Percentiles rank a stretch among this genome's conserved stretches.
Evolutionary conservation across 495 filamentous ascomycete genomes (phyloP).

Genomic region (Bryoglossum gracile): DNA sequence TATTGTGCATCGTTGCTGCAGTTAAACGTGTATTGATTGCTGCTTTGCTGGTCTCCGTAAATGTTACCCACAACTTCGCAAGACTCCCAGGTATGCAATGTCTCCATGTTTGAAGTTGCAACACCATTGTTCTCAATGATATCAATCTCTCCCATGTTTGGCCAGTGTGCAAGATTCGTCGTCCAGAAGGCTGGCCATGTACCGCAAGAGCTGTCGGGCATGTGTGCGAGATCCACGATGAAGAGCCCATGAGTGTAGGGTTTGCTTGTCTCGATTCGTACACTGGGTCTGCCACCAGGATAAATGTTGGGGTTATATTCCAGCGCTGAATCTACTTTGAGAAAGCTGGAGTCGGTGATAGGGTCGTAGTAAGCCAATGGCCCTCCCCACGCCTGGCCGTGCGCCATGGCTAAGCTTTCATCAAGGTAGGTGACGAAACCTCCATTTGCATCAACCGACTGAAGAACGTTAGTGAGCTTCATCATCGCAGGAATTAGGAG

Average conservation of each 20-base stretch:
- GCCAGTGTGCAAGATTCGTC: constrained; percentile 48
- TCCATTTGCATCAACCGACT: constrained; percentile 46
- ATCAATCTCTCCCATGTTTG: constrained; percentile 74
- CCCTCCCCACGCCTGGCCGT: constrained; percentile 42
- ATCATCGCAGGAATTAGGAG: neutral
- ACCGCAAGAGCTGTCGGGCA: constrained; percentile 63
- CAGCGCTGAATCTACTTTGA: constrained; percentile 39
- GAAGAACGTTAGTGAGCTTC: neutral
- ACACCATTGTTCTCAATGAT: constrained; percentile 58
- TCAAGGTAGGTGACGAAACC: constrained; percentile 54
- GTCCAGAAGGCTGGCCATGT: constrained; percentile 41
- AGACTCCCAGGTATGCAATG: neutral
- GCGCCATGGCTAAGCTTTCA: constrained; percentile 36
- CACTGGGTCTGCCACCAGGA: constrained; percentile 44
- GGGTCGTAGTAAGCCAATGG: constrained; percentile 42
- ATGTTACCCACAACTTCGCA: neutral
- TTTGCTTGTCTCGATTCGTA: constrained; percentile 60
- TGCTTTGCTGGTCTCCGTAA: neutral
- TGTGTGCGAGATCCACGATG: constrained; percentile 64
- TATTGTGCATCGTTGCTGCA: constrained; percentile 3
- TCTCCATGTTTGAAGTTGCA: neutral
- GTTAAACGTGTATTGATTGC: constrained; percentile 1
- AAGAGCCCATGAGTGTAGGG: constrained; percentile 61
- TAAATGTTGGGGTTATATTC: too few species aligned
- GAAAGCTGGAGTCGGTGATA: constrained; percentile 41